A percentile compares a stretch with the other conserved stretches of the same genome.
phyloP scores from a whole-genome alignment of 1,284 basidiomycete genomes.

The Rhodofomes roseus region DNA sequence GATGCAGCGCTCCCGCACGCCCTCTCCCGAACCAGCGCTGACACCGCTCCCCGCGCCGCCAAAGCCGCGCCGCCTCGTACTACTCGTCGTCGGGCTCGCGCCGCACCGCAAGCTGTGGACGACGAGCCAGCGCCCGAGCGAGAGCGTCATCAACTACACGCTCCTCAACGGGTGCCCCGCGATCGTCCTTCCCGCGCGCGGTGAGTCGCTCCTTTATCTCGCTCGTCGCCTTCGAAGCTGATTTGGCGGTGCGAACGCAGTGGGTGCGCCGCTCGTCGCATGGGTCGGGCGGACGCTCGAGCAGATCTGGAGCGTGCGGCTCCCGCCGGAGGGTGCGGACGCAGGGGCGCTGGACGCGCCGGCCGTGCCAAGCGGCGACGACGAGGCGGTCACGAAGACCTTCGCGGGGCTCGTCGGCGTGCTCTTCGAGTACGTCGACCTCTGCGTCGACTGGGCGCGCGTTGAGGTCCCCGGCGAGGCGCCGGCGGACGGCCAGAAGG shows the following conservation, averaged over 20 bases:
- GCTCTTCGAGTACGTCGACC: conserved; percentile 53
- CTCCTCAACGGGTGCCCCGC: neutral
- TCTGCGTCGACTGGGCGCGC: conserved; percentile 61
- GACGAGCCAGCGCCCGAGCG: neutral
- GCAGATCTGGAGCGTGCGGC: conserved; percentile 47
- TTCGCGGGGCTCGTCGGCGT: conserved; percentile 53
- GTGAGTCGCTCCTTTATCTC: no score
- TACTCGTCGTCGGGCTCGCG: neutral
- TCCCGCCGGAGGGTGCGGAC: conserved; percentile 35
- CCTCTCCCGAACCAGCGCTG: neutral
- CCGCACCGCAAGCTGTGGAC: neutral
- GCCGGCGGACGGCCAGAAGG: conserved; percentile 10
- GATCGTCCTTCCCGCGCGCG: neutral
- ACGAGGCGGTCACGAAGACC: conserved; percentile 28
- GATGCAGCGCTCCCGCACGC: neutral
- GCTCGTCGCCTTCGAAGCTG: no score
- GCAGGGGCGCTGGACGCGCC: neutral
- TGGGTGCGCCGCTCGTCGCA: conserved; percentile 56
- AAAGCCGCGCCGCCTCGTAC: neutral
- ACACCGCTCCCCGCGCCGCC: neutral
- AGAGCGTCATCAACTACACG: neutral
- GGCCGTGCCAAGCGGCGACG: neutral
- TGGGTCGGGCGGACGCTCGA: conserved; percentile 48
- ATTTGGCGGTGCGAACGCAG: neutral
- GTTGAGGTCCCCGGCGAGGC: conserved; percentile 29